Evolutionary conservation across 345 rosid genomes (phyloP).

Genomic region (Dovyalis caffra): DNA sequence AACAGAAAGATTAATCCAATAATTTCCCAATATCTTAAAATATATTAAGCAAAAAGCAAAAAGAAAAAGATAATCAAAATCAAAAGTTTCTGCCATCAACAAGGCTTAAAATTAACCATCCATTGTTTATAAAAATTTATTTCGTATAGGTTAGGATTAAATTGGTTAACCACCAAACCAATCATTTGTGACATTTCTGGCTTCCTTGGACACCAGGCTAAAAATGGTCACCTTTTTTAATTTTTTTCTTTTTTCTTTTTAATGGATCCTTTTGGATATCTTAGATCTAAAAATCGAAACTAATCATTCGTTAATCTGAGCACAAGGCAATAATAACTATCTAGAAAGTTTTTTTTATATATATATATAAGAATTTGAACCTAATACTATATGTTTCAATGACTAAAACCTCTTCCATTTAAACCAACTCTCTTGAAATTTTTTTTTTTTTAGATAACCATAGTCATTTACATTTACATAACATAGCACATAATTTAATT

Average conservation of each 20-base stretch:
- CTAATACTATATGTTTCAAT: no score
- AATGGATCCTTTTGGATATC: no score
- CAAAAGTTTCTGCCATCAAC: not conserved
- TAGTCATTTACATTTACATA: not conserved
- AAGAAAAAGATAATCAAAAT: not conserved
- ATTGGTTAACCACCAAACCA: constrained; percentile 39
- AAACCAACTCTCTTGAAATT: no score
- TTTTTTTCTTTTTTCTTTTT: no score
- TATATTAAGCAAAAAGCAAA: not conserved
- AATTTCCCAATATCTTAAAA: not conserved
- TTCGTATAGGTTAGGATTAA: constrained; percentile 27
- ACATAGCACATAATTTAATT: not conserved
- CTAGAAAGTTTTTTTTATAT: no score
- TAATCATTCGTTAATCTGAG: no score
- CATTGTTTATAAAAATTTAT: not conserved
- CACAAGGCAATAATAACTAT: no score
- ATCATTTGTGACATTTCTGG: constrained; percentile 5
- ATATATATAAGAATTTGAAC: no score
- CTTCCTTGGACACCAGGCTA: constrained; percentile 20
- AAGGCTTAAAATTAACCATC: not conserved
- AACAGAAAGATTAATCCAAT: not conserved
- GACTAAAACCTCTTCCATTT: no score
- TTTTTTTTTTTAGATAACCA: not conserved
- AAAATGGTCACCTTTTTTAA: not conserved
- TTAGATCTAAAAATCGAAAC: no score